phyloP scores from a whole-genome alignment of 805 yeast species.

The Metschnikowia bowlesiae region DNA sequence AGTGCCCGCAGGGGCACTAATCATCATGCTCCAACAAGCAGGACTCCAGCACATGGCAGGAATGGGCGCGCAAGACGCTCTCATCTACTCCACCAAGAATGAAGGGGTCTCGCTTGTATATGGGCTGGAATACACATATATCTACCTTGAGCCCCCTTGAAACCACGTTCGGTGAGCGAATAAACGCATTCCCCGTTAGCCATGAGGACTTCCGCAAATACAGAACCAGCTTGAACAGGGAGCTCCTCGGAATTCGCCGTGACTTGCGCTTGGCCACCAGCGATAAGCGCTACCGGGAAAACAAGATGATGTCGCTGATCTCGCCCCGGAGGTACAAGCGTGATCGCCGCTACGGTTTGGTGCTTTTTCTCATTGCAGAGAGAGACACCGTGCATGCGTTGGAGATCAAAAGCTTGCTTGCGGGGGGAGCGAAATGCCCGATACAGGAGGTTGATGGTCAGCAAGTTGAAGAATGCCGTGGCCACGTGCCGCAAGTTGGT shows the following conservation, averaged over 20 bases:
- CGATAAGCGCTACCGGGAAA: slow-evolving; percentile 47
- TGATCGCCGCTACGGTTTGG: slow-evolving; percentile 50
- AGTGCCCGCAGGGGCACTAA: too few relatives aligned
- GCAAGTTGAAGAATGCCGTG: slow-evolving; percentile 66
- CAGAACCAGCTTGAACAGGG: slow-evolving; percentile 57
- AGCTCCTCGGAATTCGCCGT: slow-evolving; percentile 61
- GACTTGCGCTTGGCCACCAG: slow-evolving; percentile 57
- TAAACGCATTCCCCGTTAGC: slow-evolving; percentile 57
- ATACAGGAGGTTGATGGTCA: slow-evolving; percentile 43
- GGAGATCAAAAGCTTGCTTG: slow-evolving; percentile 54
- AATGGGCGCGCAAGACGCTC: too few relatives aligned
- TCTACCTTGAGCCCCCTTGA: slow-evolving; percentile 8
- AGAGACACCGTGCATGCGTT: slow-evolving; percentile 68
- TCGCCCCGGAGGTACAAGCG: slow-evolving; percentile 45
- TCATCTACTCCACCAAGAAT: too few relatives aligned
- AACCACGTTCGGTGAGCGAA: slow-evolving; percentile 51
- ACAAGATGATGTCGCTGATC: slow-evolving; percentile 46
- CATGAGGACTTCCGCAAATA: slow-evolving; percentile 67
- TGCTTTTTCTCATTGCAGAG: slow-evolving; percentile 66
- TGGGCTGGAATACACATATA: too few relatives aligned
- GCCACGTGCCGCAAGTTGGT: slow-evolving; percentile 42
- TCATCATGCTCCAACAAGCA: too few relatives aligned
- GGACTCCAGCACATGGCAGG: too few relatives aligned
- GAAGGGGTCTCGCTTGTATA: too few relatives aligned
- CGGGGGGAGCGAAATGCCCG: slow-evolving; percentile 47